Conservation (phyloP, 495 filamentous ascomycete genomes). For the Podospora pseudocomata region DNA sequence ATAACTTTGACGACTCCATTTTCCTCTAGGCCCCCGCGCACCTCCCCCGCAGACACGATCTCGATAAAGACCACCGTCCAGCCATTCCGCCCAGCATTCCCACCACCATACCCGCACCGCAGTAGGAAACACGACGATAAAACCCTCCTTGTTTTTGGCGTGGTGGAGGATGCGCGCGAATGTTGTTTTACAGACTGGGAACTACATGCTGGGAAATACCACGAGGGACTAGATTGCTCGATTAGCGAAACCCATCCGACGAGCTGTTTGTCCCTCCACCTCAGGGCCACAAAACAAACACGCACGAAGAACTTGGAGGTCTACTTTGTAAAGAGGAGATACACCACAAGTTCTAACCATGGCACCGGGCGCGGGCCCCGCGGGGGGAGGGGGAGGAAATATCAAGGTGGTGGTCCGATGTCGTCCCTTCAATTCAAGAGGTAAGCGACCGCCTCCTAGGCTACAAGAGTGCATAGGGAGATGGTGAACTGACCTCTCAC, state of each 20-base stretch:
- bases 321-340: background rate
- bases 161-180: constrained; percentile 26
- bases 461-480: background rate
- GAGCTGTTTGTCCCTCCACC: background rate
- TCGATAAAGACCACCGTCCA: background rate
- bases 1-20: background rate
- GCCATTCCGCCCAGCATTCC: background rate
- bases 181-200: constrained; percentile 25
- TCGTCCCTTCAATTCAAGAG: constrained; percentile 89
- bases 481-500: constrained; percentile 6
- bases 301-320: background rate
- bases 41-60: background rate
- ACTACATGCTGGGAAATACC: constrained; percentile 24
- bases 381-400: constrained; percentile 77
- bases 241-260: background rate
- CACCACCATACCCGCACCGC: background rate
- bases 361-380: constrained; percentile 56
- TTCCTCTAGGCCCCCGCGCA: background rate
- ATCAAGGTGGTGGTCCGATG: constrained; percentile 99
- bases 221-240: constrained; percentile 14
- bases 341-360: constrained; percentile 40
- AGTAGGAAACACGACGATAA: constrained; percentile 6
- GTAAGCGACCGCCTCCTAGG: constrained; percentile 46
- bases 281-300: background rate
- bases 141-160: background rate